Evolutionary conservation across 2,329 filamentous ascomycete genomes (phyloP), one percentile per base, ranked within the genome.

Genomic region (Monosporascus ibericus): DNA sequence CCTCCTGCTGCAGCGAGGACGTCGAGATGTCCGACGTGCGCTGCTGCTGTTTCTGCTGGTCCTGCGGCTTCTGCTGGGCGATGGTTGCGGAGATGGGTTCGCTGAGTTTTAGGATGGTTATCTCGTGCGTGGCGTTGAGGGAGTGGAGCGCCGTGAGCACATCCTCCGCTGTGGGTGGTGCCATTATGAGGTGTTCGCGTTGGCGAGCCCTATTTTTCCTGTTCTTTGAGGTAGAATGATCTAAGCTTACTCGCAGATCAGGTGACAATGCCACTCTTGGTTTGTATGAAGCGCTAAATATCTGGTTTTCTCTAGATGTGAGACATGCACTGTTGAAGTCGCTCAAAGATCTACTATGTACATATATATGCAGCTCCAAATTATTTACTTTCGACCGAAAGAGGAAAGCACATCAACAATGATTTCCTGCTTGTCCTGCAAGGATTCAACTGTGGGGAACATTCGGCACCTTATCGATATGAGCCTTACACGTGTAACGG

Each of bases 91-190:
- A 80, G 48, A 92, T 84, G 36, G 87, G 85, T 64, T 91, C 87
- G 66, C 86, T 88, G 62, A 94, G 83, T 60, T 82, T 84, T 60
- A 92, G 76, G 61, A 95, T 90, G 50, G 86, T 85, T 55, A 94
- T 77, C 58, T 87, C 80, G 49, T 84, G 77, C 51, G 77, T 66
- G 25, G 73, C 68, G 57, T 84, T 78, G 2, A 88, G 73, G 47
- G 79, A 71, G 42, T 73, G 68, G 44, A 88, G 70, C 17, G 73
- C 66, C 37, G 70, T 66, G 15, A 84, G 68, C 20, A 77, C 74
- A 34, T 77, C 63, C 22, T 69, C 62, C 15, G 70, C 63, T 37
- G 70, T 68, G 42, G 53, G 51, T 17, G 59, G 58, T 48, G 49
- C 66, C 65, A 64, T 65, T 34, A 34, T 14, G 30, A 1, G 11